phyloP scores from a whole-genome alignment of 164 flowering plant genomes.

The Macadamia integrifolia region DNA sequence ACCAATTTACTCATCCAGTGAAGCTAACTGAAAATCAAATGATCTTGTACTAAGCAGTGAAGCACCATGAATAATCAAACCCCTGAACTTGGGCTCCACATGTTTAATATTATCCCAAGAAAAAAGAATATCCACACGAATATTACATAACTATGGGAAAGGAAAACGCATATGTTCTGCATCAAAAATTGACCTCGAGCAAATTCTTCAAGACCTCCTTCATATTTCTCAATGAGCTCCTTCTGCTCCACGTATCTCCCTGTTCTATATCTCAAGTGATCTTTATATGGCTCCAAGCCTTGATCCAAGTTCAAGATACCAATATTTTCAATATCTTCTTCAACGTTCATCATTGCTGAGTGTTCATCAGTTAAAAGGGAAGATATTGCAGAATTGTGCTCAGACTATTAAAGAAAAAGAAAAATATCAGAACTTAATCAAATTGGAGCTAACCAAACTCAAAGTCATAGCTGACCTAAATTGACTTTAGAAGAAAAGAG shows the following conservation, averaged over 20 bases:
- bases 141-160: neutral
- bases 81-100: neutral
- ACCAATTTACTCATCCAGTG: too few species aligned
- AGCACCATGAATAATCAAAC: too few species aligned
- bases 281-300: constrained; percentile 54
- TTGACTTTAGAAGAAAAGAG: neutral
- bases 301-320: constrained; percentile 59
- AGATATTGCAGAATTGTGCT: constrained; percentile 27
- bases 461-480: too few species aligned
- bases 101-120: neutral
- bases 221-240: constrained; percentile 59
- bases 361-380: constrained; percentile 42
- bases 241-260: constrained; percentile 59
- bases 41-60: too few species aligned
- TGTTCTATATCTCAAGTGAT: constrained; percentile 67
- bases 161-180: neutral
- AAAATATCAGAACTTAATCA: constrained; percentile 3
- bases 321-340: constrained; percentile 44
- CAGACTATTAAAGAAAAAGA: constrained; percentile 26
- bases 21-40: too few species aligned
- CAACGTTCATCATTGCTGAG: constrained; percentile 31
- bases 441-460: neutral
- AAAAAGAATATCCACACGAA: neutral
- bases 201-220: constrained; percentile 84
- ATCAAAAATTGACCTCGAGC: constrained; percentile 51